Evolutionary conservation across 1,139 yeast species (phyloP).

Genomic region (Sugiyamaella xylanicola): DNA sequence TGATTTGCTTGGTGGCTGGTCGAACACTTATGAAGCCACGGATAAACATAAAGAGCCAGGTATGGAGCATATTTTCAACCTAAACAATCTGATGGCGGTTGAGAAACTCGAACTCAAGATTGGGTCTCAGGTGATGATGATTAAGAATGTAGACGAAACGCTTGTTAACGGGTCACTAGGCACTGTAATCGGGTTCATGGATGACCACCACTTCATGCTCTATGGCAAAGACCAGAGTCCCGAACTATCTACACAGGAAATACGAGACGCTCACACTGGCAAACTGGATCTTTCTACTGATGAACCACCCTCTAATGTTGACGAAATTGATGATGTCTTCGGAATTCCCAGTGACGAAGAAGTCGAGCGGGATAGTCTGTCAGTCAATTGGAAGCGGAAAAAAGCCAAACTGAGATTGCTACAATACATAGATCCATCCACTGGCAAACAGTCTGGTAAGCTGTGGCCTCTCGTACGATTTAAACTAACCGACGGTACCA

Average conservation of each 20-base stretch:
- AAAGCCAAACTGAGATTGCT: conserved; percentile 27
- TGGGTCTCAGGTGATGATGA: conserved; percentile 95
- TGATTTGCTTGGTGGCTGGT: conserved; percentile 52
- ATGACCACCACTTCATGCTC: conserved; percentile 50
- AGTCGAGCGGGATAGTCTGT: conserved; percentile 23
- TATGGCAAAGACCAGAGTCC: conserved; percentile 23
- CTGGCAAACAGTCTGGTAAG: conserved; percentile 20
- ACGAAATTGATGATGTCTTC: conserved; percentile 26
- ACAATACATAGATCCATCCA: conserved; percentile 20
- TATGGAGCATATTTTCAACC: conserved; percentile 26
- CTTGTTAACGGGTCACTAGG: conserved; percentile 95
- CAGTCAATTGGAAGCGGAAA: conserved; percentile 32
- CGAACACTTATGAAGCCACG: conserved; percentile 53
- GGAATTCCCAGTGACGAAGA: conserved; percentile 30
- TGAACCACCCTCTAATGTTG: conserved; percentile 2
- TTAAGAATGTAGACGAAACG: conserved; percentile 83
- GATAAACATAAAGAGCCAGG: conserved; percentile 62
- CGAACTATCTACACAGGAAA: conserved; percentile 12
- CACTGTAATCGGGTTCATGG: conserved; percentile 73
- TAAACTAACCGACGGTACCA: conserved; percentile 64
- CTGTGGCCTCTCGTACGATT: conserved; percentile 76
- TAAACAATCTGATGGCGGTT: conserved; percentile 68
- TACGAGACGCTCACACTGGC: conserved; percentile 4
- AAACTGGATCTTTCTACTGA: background rate
- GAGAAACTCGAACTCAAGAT: conserved; percentile 67